phyloP scores from a whole-genome alignment of 1,284 basidiomycete genomes.

The Malassezia furfur region DNA sequence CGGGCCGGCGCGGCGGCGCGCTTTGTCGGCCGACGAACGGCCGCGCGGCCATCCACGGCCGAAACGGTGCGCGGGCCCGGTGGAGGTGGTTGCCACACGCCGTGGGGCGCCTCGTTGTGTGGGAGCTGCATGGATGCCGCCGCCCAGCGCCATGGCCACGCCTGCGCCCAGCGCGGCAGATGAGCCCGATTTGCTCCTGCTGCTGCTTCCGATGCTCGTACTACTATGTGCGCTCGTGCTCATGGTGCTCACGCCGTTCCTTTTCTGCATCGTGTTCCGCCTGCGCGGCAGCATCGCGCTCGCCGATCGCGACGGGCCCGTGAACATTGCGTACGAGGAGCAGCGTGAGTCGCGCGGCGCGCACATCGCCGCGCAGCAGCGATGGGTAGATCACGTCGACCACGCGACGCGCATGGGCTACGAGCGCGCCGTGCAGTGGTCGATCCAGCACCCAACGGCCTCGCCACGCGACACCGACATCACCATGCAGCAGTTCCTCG shows the following conservation, averaged over 20 bases:
- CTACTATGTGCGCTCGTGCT: slow-evolving; percentile 78
- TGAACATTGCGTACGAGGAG: slow-evolving; percentile 76
- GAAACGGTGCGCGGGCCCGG: not conserved
- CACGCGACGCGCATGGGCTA: slow-evolving; percentile 66
- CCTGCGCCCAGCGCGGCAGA: not conserved
- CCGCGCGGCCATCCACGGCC: no score
- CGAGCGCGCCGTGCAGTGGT: slow-evolving; percentile 73
- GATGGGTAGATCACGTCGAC: slow-evolving; percentile 78
- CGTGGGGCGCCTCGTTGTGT: not conserved
- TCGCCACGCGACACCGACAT: slow-evolving; percentile 41
- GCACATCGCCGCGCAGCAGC: slow-evolving; percentile 75
- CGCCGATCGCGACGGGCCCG: slow-evolving; percentile 76
- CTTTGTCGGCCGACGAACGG: not conserved
- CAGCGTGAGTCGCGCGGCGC: slow-evolving; percentile 70
- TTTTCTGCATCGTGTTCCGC: slow-evolving; percentile 38
- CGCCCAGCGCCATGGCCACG: not conserved
- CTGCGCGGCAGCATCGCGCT: slow-evolving; percentile 52
- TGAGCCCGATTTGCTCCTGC: slow-evolving; percentile 20
- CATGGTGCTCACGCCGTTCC: slow-evolving; percentile 28
- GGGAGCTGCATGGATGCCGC: not conserved
- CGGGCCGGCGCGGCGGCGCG: not conserved
- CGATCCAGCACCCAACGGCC: slow-evolving; percentile 21
- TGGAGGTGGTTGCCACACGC: not conserved
- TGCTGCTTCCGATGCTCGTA: slow-evolving; percentile 58
- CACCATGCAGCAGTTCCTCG: slow-evolving; percentile 45